phyloP scores from a whole-genome alignment of 768 basidiomycete species.

The Pulveroboletus frians region DNA sequence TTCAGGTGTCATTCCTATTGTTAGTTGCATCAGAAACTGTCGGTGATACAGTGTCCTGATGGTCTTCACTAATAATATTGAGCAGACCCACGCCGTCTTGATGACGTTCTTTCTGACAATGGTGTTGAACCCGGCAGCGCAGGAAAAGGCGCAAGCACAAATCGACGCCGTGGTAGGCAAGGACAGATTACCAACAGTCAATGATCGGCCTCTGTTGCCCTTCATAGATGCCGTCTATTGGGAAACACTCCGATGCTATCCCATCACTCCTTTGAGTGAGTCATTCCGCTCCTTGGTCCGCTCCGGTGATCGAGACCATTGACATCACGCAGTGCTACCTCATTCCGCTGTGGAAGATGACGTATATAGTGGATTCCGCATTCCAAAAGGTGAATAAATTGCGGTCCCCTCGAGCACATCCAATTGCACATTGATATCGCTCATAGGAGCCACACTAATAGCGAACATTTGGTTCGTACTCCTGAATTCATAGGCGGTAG shows the following conservation, averaged over 20 bases:
- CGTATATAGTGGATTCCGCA: conserved; percentile 41
- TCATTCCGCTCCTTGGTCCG: neutral
- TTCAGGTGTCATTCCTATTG: neutral
- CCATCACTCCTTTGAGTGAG: conserved; percentile 1
- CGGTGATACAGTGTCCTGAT: neutral
- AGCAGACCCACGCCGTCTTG: neutral
- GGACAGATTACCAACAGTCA: conserved; percentile 2
- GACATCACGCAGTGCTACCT: conserved; percentile 14
- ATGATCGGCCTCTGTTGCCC: conserved; percentile 8
- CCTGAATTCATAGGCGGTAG: neutral
- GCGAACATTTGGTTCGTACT: conserved; percentile 10
- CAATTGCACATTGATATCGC: neutral
- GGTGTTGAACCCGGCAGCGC: conserved; percentile 1
- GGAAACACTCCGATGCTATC: conserved; percentile 1
- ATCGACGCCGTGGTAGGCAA: conserved; percentile 7
- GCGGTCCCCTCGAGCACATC: neutral
- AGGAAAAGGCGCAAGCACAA: conserved; percentile 8
- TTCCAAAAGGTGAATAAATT: conserved; percentile 34
- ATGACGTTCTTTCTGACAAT: conserved; percentile 7
- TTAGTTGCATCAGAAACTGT: neutral
- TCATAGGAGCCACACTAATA: conserved; percentile 4
- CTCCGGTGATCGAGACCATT: neutral
- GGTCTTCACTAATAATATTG: neutral
- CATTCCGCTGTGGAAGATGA: conserved; percentile 34
- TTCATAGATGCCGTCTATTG: conserved; percentile 7